Evolutionary conservation across 345 rosid genomes (phyloP).

Genomic region (Syzygium oleosum): DNA sequence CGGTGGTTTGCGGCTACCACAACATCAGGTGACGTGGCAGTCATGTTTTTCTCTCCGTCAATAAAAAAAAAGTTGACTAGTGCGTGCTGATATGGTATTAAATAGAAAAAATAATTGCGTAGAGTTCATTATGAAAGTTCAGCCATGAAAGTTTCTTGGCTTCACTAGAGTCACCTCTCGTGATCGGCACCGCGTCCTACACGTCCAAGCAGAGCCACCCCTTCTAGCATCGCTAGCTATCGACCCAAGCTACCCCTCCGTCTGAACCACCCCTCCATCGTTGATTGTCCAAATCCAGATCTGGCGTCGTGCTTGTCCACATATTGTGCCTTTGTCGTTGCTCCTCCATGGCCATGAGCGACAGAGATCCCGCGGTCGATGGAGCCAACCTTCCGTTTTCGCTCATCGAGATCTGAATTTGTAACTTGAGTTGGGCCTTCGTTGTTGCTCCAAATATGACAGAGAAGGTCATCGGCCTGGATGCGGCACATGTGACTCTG

Average conservation of each 20-base stretch:
- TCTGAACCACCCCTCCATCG: not conserved
- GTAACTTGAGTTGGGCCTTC: too few species aligned
- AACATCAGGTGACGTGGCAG: not conserved
- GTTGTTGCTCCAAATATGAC: too few species aligned
- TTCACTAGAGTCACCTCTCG: not conserved
- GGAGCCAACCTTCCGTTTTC: too few species aligned
- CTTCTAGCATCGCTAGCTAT: too few species aligned
- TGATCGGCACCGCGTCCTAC: not conserved
- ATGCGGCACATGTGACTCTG: not conserved
- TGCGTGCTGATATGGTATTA: not conserved
- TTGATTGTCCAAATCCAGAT: not conserved
- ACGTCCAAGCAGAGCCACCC: not conserved
- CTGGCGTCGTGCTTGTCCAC: not conserved
- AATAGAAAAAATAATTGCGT: not conserved
- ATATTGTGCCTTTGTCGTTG: not conserved
- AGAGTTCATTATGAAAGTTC: not conserved
- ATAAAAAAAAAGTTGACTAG: not conserved
- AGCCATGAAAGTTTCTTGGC: not conserved
- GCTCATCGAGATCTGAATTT: too few species aligned
- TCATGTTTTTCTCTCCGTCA: not conserved
- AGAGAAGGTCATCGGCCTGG: not conserved
- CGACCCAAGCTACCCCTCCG: not conserved
- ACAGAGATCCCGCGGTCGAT: too few species aligned
- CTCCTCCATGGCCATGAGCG: too few species aligned
- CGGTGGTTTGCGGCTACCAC: not conserved